A percentile compares a stretch with the other conserved stretches of the same genome.
Evolutionary conservation across 495 filamentous ascomycete genomes (phyloP).

Genomic region (Neurospora sp.): DNA sequence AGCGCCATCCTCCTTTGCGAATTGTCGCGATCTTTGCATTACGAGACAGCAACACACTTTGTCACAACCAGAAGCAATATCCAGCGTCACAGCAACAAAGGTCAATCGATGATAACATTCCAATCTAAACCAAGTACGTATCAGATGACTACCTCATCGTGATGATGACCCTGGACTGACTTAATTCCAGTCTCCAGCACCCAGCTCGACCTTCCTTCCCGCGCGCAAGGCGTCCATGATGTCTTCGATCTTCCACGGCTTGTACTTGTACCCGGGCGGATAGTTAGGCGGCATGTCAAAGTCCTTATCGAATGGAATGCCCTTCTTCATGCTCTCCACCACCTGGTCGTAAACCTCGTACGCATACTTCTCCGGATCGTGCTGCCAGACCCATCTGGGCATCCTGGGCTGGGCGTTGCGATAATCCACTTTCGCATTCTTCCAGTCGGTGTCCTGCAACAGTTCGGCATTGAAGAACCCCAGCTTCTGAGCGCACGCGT

Average conservation of each 20-base stretch:
- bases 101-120: neutral
- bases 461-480: constrained; percentile 47
- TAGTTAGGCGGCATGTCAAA: constrained; percentile 33
- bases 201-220: constrained; percentile 26
- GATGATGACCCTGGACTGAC: neutral
- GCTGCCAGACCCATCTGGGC: constrained; percentile 45
- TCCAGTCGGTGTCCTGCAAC: constrained; percentile 50
- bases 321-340: constrained; percentile 28
- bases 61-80: neutral
- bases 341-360: constrained; percentile 43
- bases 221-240: constrained; percentile 29
- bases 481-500: constrained; percentile 44
- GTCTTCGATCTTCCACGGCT: constrained; percentile 37
- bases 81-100: neutral
- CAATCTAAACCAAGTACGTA: constrained; percentile 28
- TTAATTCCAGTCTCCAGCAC: constrained; percentile 31
- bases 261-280: constrained; percentile 33
- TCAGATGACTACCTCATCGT: constrained; percentile 15
- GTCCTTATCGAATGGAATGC: constrained; percentile 28
- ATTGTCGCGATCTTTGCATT: neutral
- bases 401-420: constrained; percentile 38
- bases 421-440: constrained; percentile 39
- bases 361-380: constrained; percentile 47
- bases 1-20: neutral
- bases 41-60: neutral